phyloP scores from a whole-genome alignment of 345 rosid species.

The Mallotus nudiflorus region DNA sequence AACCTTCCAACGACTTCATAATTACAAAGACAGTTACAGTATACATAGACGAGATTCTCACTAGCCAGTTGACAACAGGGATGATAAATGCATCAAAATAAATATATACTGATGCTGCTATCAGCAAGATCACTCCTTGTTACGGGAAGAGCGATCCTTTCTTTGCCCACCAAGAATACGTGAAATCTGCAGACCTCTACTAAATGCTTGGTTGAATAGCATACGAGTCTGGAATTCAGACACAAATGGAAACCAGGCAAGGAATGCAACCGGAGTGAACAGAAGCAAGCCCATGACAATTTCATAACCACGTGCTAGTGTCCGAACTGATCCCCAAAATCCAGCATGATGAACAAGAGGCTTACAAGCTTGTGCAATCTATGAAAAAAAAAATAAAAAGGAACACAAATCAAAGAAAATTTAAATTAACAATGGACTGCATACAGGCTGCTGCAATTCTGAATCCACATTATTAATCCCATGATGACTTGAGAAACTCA shows the following conservation, averaged over 20 bases:
- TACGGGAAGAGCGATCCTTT: slow-evolving; percentile 75
- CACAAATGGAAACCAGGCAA: slow-evolving; percentile 99
- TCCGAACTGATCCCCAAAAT: slow-evolving; percentile 86
- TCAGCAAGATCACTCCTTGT: slow-evolving; percentile 51
- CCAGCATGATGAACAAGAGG: slow-evolving; percentile 70
- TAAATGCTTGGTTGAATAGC: slow-evolving; percentile 99
- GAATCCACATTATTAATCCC: too few relatives aligned
- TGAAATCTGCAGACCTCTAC: slow-evolving; percentile 98
- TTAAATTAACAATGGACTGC: too few relatives aligned
- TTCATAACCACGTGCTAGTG: slow-evolving; percentile 96
- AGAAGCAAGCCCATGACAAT: slow-evolving; percentile 87
- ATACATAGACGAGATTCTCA: background rate
- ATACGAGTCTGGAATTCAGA: slow-evolving; percentile 98
- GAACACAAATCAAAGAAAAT: background rate
- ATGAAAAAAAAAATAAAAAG: slow-evolving; percentile 17
- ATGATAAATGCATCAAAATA: background rate
- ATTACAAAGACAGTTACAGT: background rate
- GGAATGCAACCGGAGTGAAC: slow-evolving; percentile 97
- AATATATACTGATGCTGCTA: background rate
- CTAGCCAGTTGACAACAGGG: background rate
- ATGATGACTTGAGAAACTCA: too few relatives aligned
- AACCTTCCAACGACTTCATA: background rate
- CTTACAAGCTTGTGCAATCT: slow-evolving; percentile 98
- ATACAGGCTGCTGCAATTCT: background rate
- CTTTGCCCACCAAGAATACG: slow-evolving; percentile 95